Evolutionary conservation across 1,284 basidiomycete species (phyloP).

Genomic region (Cutaneotrichosporon arboriforme): DNA sequence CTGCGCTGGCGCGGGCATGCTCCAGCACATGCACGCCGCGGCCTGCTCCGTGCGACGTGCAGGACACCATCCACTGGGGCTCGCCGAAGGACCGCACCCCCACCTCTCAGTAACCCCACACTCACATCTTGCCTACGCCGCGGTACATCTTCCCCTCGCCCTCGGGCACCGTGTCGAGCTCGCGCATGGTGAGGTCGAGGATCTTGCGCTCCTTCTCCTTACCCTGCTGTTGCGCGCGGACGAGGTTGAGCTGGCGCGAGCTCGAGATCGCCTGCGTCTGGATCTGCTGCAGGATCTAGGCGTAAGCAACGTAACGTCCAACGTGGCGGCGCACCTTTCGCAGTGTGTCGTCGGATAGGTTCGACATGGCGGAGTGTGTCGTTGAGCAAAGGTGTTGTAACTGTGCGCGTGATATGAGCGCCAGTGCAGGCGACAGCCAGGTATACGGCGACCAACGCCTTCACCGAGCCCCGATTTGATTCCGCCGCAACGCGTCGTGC

Average conservation of each 20-base stretch:
- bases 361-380: conserved; percentile 54
- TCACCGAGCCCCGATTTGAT: too few relatives aligned
- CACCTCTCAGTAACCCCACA: conserved; percentile 10
- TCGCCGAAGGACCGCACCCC: background rate
- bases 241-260: conserved; percentile 65
- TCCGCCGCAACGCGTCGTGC: too few relatives aligned
- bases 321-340: conserved; percentile 58
- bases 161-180: conserved; percentile 40
- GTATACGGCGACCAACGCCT: too few relatives aligned
- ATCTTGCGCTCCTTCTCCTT: conserved; percentile 83
- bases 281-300: conserved; percentile 80
- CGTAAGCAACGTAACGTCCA: conserved; percentile 13
- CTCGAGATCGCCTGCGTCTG: conserved; percentile 77
- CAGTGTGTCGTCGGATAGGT: conserved; percentile 76
- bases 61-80: too few relatives aligned
- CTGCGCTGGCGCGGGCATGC: too few relatives aligned
- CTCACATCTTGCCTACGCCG: conserved; percentile 86
- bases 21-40: too few relatives aligned
- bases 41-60: too few relatives aligned
- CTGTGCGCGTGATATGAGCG: too few relatives aligned
- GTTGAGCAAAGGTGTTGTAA: background rate
- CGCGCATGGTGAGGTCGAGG: conserved; percentile 68
- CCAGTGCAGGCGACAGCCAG: too few relatives aligned
- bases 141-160: conserved; percentile 70
- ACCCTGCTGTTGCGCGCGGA: conserved; percentile 63